Conservation (phyloP, 257 asterid genomes). For the Capsicum baccatum region DNA sequence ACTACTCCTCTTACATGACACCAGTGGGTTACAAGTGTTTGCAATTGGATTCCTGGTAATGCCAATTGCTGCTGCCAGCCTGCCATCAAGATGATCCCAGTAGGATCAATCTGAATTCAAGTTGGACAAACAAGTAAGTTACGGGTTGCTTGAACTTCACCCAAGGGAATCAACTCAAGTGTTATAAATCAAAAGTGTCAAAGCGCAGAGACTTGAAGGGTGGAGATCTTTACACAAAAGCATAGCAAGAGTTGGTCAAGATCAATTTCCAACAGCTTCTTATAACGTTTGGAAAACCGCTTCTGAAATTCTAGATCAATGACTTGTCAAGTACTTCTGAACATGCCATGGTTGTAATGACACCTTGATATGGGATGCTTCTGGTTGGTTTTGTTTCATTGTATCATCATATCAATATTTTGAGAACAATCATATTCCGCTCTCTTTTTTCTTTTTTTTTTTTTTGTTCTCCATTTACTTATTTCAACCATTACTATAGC, state of each 20-base stretch:
- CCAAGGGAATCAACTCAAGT: background rate
- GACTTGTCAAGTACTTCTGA: background rate
- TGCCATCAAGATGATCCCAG: slow-evolving; percentile 83
- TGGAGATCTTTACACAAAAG: background rate
- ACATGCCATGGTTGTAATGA: slow-evolving; percentile 12
- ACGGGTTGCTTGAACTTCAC: slow-evolving; percentile 17
- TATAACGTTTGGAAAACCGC: background rate
- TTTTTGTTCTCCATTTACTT: background rate
- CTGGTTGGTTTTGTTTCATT: slow-evolving; percentile 19
- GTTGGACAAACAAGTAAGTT: background rate
- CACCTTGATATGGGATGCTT: no score
- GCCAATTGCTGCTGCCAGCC: slow-evolving; percentile 91
- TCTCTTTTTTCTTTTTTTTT: background rate
- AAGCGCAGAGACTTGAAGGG: background rate
- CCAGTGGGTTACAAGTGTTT: slow-evolving; percentile 71
- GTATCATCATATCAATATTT: slow-evolving; percentile 3
- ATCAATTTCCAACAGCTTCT: slow-evolving; percentile 4
- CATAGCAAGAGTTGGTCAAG: background rate
- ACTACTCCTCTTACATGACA: slow-evolving; percentile 77
- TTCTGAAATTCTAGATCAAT: background rate
- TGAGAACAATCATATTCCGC: background rate
- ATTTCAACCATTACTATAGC: background rate
- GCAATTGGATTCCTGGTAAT: slow-evolving; percentile 81
- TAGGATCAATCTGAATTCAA: slow-evolving; percentile 57
- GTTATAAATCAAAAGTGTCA: background rate